phyloP scores from a whole-genome alignment of 768 basidiomycete species.

The Pleurotus citrinopileatus region DNA sequence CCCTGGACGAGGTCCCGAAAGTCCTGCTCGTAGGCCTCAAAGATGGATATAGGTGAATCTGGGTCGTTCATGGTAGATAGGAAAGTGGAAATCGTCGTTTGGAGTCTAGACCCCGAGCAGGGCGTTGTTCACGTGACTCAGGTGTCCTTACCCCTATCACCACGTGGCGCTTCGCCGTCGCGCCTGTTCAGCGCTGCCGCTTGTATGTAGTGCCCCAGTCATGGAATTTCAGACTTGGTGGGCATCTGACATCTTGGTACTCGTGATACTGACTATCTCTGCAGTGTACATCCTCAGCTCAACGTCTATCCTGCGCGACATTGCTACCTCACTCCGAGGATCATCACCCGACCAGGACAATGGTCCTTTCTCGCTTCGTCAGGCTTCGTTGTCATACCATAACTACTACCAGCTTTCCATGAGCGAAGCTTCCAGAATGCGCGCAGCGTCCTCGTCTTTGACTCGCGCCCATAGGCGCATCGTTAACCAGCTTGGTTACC shows the following conservation, averaged over 20 bases:
- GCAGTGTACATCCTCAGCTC: not conserved
- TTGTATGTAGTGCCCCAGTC: too few relatives aligned
- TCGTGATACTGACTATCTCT: too few relatives aligned
- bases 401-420: constrained; percentile 39
- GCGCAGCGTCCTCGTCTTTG: constrained; percentile 39
- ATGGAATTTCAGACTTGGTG: too few relatives aligned
- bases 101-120: too few relatives aligned
- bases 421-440: constrained; percentile 40
- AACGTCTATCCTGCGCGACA: not conserved
- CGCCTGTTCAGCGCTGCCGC: too few relatives aligned
- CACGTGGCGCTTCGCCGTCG: too few relatives aligned
- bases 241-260: too few relatives aligned
- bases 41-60: constrained; percentile 57
- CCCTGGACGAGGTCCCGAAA: constrained; percentile 68
- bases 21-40: constrained; percentile 83
- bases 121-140: too few relatives aligned
- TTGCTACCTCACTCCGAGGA: not conserved
- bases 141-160: too few relatives aligned
- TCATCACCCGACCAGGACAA: not conserved
- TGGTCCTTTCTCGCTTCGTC: constrained; percentile 41
- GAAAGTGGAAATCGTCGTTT: too few relatives aligned
- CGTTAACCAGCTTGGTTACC: constrained; percentile 51
- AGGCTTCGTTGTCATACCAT: constrained; percentile 41
- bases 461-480: constrained; percentile 45
- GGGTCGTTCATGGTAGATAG: not conserved